A percentile compares a stretch with the other conserved stretches of the same genome.
Conservation (phyloP, 192 early-diverging fungal genomes). For the Bifiguratus adelaidae region DNA sequence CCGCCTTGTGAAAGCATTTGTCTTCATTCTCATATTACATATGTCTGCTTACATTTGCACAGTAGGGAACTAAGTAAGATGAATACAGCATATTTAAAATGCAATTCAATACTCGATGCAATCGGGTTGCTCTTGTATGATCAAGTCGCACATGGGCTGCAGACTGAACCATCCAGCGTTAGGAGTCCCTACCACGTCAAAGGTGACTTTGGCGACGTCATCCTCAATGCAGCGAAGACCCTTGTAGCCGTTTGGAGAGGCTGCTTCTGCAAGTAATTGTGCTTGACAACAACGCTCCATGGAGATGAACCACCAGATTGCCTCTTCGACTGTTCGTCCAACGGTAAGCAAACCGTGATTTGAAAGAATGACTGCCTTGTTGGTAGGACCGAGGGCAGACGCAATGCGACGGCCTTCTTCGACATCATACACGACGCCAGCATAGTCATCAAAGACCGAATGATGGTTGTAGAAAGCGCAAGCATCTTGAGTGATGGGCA, state of each 20-base stretch:
- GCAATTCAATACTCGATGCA: slow-evolving; percentile 8
- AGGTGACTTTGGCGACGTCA: slow-evolving; percentile 10
- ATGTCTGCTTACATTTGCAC: no score
- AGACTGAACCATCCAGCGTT: slow-evolving; percentile 9
- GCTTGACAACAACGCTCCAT: slow-evolving; percentile 42
- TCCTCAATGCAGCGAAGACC: slow-evolving; percentile 8
- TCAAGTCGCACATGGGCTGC: slow-evolving; percentile 17
- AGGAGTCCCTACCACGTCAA: slow-evolving; percentile 5
- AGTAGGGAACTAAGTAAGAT: no score
- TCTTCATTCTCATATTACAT: no score
- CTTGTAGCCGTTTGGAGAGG: slow-evolving; percentile 11
- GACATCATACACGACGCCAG: slow-evolving; percentile 41
- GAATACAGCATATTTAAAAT: no score
- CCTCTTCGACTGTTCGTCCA: slow-evolving; percentile 35
- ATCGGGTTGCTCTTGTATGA: slow-evolving; percentile 13
- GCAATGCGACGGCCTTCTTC: slow-evolving; percentile 44
- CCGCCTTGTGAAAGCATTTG: no score
- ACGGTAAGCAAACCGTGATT: slow-evolving; percentile 53
- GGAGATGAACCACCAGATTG: slow-evolving; percentile 44
- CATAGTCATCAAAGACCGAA: slow-evolving; percentile 34
- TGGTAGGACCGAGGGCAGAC: slow-evolving; percentile 22
- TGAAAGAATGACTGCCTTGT: slow-evolving; percentile 43
- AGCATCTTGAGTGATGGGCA: slow-evolving; percentile 49
- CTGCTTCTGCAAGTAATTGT: slow-evolving; percentile 41
- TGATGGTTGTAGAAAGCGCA: slow-evolving; percentile 48